Conservation (phyloP, 768 basidiomycete genomes). For the Xanthoconium purpureum region DNA sequence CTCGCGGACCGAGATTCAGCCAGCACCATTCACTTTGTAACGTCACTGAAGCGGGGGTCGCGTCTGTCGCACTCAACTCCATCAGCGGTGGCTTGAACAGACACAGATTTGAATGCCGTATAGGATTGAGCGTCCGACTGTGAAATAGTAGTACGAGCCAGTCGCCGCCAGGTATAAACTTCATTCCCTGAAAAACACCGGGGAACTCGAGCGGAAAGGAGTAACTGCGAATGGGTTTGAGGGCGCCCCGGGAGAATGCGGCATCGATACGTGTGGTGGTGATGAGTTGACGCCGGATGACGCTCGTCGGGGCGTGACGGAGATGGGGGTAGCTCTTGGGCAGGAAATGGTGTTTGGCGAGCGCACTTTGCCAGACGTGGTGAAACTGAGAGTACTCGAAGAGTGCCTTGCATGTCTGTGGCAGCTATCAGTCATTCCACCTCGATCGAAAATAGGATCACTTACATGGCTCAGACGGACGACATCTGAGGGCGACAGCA, state of each 20-base stretch:
- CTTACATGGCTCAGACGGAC: constrained; percentile 27
- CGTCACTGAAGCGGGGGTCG: constrained; percentile 17
- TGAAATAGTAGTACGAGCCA: constrained; percentile 33
- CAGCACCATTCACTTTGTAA: constrained; percentile 32
- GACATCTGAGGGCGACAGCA: constrained; percentile 26
- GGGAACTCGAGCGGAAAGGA: constrained; percentile 31
- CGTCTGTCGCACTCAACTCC: neutral
- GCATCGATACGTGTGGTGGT: constrained; percentile 22
- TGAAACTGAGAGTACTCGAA: constrained; percentile 22
- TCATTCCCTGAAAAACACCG: constrained; percentile 31
- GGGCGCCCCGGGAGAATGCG: constrained; percentile 13
- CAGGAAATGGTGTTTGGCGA: constrained; percentile 24
- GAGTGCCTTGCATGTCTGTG: constrained; percentile 27
- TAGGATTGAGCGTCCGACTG: constrained; percentile 29
- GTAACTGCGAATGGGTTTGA: constrained; percentile 20
- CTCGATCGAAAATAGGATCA: neutral
- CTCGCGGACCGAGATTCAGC: constrained; percentile 21
- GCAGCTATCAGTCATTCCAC: neutral
- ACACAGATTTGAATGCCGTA: constrained; percentile 30
- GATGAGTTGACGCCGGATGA: constrained; percentile 25
- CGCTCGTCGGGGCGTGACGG: constrained; percentile 10
- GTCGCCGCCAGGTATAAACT: constrained; percentile 28
- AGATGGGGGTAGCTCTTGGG: constrained; percentile 27
- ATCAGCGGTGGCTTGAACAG: constrained; percentile 20
- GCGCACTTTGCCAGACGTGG: constrained; percentile 27